phyloP scores from a whole-genome alignment of 768 basidiomycete species.

The Xerocomus potaroensis region DNA sequence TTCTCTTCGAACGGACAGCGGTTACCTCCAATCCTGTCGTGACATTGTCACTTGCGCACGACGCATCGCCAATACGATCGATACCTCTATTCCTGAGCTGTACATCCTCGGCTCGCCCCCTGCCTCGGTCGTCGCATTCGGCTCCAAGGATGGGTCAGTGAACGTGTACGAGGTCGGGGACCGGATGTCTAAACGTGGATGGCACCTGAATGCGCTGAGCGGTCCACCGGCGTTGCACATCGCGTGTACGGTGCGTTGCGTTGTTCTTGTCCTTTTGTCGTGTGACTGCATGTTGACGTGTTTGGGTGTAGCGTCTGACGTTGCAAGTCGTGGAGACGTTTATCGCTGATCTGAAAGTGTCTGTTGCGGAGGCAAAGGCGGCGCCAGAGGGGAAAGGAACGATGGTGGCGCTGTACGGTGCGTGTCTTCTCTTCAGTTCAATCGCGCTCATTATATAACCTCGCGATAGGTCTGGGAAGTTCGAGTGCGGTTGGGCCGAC shows the following conservation, averaged over 20 bases:
- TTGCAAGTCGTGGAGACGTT: conserved; percentile 71
- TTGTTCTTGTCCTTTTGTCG: not conserved
- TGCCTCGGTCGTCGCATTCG: conserved; percentile 90
- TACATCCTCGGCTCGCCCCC: conserved; percentile 87
- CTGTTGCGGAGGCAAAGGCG: conserved; percentile 66
- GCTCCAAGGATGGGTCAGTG: conserved; percentile 45
- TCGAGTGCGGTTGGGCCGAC: conserved; percentile 79
- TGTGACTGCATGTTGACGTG: not conserved
- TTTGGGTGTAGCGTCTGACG: conserved; percentile 63
- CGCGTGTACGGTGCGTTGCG: conserved; percentile 75
- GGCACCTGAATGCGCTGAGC: conserved; percentile 86
- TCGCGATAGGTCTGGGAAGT: conserved; percentile 64
- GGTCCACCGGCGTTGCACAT: conserved; percentile 86
- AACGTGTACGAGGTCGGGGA: conserved; percentile 91
- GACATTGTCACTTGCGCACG: conserved; percentile 75
- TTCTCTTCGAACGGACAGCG: conserved; percentile 39
- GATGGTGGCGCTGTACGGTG: conserved; percentile 92
- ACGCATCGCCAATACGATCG: conserved; percentile 63
- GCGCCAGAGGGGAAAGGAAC: conserved; percentile 66
- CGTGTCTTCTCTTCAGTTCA: conserved; percentile 21
- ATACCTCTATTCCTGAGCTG: conserved; percentile 69
- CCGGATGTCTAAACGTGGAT: conserved; percentile 77
- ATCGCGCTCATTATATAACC: not conserved
- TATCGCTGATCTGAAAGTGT: conserved; percentile 77
- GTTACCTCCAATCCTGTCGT: conserved; percentile 83